Conservation (phyloP, 1,284 basidiomycete genomes). For the Inonotus hispidus region DNA sequence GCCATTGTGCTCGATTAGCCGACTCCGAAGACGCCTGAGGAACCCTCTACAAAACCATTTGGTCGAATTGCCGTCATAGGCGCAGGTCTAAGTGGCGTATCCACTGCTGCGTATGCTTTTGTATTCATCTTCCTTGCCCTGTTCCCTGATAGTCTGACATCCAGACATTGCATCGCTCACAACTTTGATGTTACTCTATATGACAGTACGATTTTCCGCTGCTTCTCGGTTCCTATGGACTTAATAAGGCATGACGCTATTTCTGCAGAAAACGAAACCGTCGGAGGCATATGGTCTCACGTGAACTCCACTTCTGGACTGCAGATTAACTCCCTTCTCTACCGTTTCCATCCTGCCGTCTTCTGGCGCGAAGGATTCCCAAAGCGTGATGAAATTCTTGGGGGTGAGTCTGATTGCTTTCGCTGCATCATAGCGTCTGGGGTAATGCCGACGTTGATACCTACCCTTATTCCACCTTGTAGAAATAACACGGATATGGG, state of each 20-base stretch:
- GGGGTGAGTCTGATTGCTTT: constrained; percentile 27
- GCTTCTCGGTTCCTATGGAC: background rate
- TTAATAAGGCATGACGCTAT: background rate
- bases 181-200: constrained; percentile 52
- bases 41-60: constrained; percentile 26
- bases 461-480: background rate
- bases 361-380: constrained; percentile 41
- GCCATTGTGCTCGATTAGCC: background rate
- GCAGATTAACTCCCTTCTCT: constrained; percentile 56
- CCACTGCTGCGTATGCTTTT: constrained; percentile 37
- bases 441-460: background rate
- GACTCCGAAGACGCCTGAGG: constrained; percentile 28
- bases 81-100: constrained; percentile 46
- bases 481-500: constrained; percentile 51
- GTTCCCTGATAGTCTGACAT: background rate
- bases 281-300: constrained; percentile 57
- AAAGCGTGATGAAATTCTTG: constrained; percentile 50
- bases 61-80: constrained; percentile 50
- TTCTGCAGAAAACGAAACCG: constrained; percentile 24
- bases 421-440: too few species aligned
- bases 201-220: constrained; percentile 30
- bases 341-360: constrained; percentile 30
- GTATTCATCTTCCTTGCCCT: background rate
- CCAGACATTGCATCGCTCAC: constrained; percentile 43
- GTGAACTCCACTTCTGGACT: constrained; percentile 57